Evolutionary conservation across 108 stramenopile genomes (phyloP), one percentile per base, ranked within the genome.

Genomic region (Bacterosira constricta): DNA sequence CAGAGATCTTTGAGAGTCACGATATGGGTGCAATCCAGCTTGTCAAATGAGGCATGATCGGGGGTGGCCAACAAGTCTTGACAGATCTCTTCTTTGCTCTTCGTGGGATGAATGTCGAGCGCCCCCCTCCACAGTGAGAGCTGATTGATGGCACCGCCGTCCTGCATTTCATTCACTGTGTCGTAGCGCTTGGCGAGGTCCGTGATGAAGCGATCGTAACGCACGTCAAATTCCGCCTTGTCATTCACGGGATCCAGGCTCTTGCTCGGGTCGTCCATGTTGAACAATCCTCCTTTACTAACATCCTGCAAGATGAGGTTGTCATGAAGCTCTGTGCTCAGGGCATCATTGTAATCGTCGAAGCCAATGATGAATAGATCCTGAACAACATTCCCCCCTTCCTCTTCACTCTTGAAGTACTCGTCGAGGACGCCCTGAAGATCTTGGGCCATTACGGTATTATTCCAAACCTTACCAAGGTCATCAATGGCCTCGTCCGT

Each of bases 351-450:
- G 27, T 78, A 78, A 11, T 71, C 69, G 7, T 39, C 21, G 31
- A 72, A 72, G 18, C 77, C 77, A 56, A 72, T 45, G 26, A 78
- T 71, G 46, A 78, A 72, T 44, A 78, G 71, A 49, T 78, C 77
- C 27, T 78, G 77, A 0, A 66, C 64, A 9, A 63, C 63, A 35
- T 78, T 73, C 15, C 77, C 77, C 11, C 77, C 77, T 20, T 78
- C 77, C 12, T 63, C 38, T n/a, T 71, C 63, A 4, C 29, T 47
- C 54, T 44, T 59, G 55, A 78, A 78, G 60, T 72, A 72, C 20
- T 72, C 39, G 12, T 6, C 0, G 10, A 78, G 63, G 46, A 78
- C 67, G 36, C 64, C 39, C 5, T 54, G 41, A 8, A 78, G 37
- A 66, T 78, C 77, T 11, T 78, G 50, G 4, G 67, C 70, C 77